Percentiles rank a stretch among this genome's conserved stretches.
These are phyloP conservation scores for Cytospora leucostoma DNA, from an alignment of 2,329 filamentous ascomycete species.

Conservation along the genomic window DNA sequence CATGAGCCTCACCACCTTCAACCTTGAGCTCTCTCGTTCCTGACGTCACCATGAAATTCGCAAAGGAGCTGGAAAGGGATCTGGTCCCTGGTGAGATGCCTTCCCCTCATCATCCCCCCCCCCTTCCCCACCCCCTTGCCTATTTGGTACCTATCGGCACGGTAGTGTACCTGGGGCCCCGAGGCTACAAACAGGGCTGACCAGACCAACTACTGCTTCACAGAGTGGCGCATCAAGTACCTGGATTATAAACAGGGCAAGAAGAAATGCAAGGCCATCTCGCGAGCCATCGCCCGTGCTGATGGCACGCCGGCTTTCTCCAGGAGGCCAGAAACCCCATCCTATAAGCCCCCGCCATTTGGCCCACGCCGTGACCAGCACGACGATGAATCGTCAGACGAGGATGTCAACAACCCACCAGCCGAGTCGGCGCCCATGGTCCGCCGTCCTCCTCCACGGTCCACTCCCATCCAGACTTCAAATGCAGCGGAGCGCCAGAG, in stretches of 20 bases:
- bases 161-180: background rate
- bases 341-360: constrained; percentile 30
- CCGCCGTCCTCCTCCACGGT: constrained; percentile 27
- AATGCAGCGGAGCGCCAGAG: constrained; percentile 41
- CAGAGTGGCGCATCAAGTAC: constrained; percentile 91
- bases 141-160: background rate
- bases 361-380: constrained; percentile 32
- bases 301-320: constrained; percentile 49
- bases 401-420: constrained; percentile 30
- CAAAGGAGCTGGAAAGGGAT: constrained; percentile 81
- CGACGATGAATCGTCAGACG: constrained; percentile 23
- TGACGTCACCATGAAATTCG: constrained; percentile 61
- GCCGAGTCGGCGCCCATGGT: constrained; percentile 35
- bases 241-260: constrained; percentile 95
- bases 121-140: background rate
- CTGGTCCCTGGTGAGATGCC: constrained; percentile 70
- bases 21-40: constrained; percentile 8
- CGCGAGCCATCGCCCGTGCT: constrained; percentile 68
- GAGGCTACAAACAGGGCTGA: background rate
- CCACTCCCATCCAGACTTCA: constrained; percentile 30
- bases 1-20: constrained; percentile 3
- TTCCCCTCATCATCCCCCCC: background rate
- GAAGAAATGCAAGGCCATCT: constrained; percentile 85
- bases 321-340: constrained; percentile 37
- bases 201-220: constrained; percentile 10